These are phyloP conservation scores for Trametes cingulata DNA, from an alignment of 768 basidiomycete genomes.

Conservation along the genomic window DNA sequence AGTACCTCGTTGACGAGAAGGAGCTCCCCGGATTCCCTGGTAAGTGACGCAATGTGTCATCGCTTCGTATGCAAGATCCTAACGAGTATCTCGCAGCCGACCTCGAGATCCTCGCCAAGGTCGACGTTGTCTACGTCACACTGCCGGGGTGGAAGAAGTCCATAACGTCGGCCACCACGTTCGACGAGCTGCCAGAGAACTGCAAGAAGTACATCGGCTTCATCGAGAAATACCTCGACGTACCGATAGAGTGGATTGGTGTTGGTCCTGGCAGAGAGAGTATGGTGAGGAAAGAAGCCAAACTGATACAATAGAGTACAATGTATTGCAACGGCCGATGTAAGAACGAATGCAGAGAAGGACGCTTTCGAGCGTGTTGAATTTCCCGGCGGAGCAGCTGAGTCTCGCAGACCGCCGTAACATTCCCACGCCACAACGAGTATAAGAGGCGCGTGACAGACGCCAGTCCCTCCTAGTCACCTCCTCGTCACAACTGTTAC, in stretches of 20 bases:
- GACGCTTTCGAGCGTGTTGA: background rate
- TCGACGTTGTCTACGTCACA: slow-evolving; percentile 85
- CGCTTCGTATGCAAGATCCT: background rate
- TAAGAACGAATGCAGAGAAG: background rate
- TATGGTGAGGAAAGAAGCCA: slow-evolving; percentile 51
- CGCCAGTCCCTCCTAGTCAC: slow-evolving; percentile 27
- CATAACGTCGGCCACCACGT: slow-evolving; percentile 64
- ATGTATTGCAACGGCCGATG: background rate
- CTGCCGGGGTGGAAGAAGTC: slow-evolving; percentile 89
- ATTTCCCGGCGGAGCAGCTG: slow-evolving; percentile 5
- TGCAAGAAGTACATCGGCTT: slow-evolving; percentile 86
- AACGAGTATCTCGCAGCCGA: slow-evolving; percentile 55
- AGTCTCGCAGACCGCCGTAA: slow-evolving; percentile 3
- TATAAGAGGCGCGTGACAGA: slow-evolving; percentile 35
- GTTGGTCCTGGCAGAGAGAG: slow-evolving; percentile 85
- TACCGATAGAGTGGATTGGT: slow-evolving; percentile 89
- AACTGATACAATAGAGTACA: slow-evolving; percentile 12
- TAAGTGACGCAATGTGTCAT: slow-evolving; percentile 35
- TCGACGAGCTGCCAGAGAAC: slow-evolving; percentile 77
- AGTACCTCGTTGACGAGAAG: slow-evolving; percentile 76
- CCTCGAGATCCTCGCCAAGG: slow-evolving; percentile 74
- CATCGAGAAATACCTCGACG: slow-evolving; percentile 73
- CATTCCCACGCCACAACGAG: slow-evolving; percentile 31
- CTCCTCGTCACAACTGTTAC: slow-evolving; percentile 38
- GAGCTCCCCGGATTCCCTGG: slow-evolving; percentile 87